phyloP scores from a whole-genome alignment of 1,139 yeast species.

The Suhomyces chickasaworum region DNA sequence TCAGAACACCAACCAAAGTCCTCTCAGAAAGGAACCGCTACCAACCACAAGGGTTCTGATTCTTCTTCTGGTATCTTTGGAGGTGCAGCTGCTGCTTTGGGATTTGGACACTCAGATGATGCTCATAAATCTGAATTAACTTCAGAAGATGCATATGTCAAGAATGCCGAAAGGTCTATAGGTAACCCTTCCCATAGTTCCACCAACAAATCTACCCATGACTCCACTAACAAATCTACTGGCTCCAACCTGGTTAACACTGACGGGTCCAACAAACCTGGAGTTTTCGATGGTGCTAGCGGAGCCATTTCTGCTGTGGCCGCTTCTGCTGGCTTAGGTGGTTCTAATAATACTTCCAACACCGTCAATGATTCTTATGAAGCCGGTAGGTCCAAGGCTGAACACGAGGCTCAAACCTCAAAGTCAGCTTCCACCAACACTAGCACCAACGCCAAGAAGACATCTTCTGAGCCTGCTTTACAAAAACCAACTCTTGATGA shows the following conservation, averaged over 20 bases:
- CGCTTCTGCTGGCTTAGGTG: conserved; percentile 24
- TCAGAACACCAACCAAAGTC: not conserved
- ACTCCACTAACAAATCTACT: conserved; percentile 7
- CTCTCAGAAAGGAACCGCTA: not conserved
- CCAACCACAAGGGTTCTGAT: not conserved
- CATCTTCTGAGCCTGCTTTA: not conserved
- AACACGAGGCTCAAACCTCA: not conserved
- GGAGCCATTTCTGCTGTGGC: conserved; percentile 30
- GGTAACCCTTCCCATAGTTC: too few relatives aligned
- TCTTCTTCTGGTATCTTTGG: conserved; percentile 8
- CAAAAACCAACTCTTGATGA: conserved; percentile 8
- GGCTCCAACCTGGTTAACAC: conserved; percentile 8
- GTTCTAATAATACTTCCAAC: conserved; percentile 14
- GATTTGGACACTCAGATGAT: conserved; percentile 14
- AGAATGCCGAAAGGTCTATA: too few relatives aligned
- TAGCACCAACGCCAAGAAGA: not conserved
- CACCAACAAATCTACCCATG: too few relatives aligned
- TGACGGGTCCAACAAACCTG: conserved; percentile 8
- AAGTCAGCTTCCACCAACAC: not conserved
- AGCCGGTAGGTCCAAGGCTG: conserved; percentile 19
- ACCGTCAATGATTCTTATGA: conserved; percentile 19
- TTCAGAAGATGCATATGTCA: conserved; percentile 15
- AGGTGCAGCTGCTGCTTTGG: conserved; percentile 17
- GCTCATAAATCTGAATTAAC: conserved; percentile 9
- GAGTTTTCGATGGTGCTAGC: conserved; percentile 20